phyloP scores from a whole-genome alignment of 177 flowering plant species.

The Tripterygium wilfordii region DNA sequence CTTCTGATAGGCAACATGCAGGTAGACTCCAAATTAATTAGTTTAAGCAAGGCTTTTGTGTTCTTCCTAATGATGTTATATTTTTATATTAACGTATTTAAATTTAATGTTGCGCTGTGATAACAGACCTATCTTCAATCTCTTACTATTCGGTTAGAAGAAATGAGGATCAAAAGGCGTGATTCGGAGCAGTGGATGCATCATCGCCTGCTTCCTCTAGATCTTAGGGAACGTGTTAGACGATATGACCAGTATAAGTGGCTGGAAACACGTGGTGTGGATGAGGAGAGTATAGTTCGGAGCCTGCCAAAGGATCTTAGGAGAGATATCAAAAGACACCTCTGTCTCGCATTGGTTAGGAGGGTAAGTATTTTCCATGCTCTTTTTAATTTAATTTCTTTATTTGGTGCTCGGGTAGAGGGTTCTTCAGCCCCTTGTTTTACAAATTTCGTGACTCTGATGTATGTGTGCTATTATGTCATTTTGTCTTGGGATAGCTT shows the following conservation, averaged over 20 bases:
- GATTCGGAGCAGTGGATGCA: slow-evolving; percentile 99
- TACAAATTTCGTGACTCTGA: no score
- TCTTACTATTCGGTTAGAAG: slow-evolving; percentile 88
- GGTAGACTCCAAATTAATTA: slow-evolving; percentile 28
- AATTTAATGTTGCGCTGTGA: slow-evolving; percentile 4
- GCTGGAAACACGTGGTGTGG: slow-evolving; percentile 97
- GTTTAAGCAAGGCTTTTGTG: background rate
- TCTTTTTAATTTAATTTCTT: background rate
- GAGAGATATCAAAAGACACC: slow-evolving; percentile 95
- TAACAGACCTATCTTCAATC: slow-evolving; percentile 96
- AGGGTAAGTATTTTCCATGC: slow-evolving; percentile 45
- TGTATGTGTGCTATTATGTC: no score
- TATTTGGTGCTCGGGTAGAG: no score
- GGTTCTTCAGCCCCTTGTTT: no score
- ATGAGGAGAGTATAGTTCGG: slow-evolving; percentile 87
- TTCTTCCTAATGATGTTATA: no score
- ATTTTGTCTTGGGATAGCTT: no score
- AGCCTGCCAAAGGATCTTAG: slow-evolving; percentile 91
- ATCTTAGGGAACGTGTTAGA: slow-evolving; percentile 88
- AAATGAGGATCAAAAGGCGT: slow-evolving; percentile 97
- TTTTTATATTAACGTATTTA: background rate
- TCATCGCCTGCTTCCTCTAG: slow-evolving; percentile 92
- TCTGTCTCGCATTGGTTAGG: slow-evolving; percentile 87
- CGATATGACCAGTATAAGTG: slow-evolving; percentile 98
- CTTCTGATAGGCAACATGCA: slow-evolving; percentile 97